Percentiles rank a stretch among this genome's conserved stretches.
Conservation (phyloP, 352 stramenopile species). For the Phytopythium delawarense region DNA sequence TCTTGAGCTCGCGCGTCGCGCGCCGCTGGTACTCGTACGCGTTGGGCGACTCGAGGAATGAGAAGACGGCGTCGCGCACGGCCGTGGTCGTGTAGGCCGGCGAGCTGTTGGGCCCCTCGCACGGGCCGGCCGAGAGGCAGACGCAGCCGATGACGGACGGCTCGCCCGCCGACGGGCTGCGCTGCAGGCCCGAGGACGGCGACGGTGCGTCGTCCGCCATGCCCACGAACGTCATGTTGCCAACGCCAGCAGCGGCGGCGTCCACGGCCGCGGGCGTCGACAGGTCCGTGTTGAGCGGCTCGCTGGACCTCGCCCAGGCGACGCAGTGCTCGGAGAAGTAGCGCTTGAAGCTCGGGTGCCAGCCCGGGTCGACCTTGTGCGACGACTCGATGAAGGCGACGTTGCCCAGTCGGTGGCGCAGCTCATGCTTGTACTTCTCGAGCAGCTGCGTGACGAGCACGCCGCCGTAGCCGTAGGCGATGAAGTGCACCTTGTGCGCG, state of each 20-base stretch:
- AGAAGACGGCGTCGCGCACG: conserved; percentile 76
- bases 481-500: conserved; percentile 86
- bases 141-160: conserved; percentile 60
- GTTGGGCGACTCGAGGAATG: conserved; percentile 70
- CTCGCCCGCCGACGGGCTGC: conserved; percentile 31
- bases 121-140: conserved; percentile 71
- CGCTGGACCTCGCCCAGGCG: conserved; percentile 66
- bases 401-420: conserved; percentile 77
- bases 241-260: conserved; percentile 6
- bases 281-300: conserved; percentile 62
- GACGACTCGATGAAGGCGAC: conserved; percentile 88
- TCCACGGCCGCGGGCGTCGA: conserved; percentile 25
- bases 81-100: conserved; percentile 68
- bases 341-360: conserved; percentile 67
- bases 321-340: conserved; percentile 82
- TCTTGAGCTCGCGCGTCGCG: conserved; percentile 40
- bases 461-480: conserved; percentile 84
- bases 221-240: conserved; percentile 13
- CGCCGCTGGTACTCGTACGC: conserved; percentile 75
- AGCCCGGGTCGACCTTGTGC: conserved; percentile 71
- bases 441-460: conserved; percentile 76
- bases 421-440: conserved; percentile 70
- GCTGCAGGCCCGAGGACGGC: conserved; percentile 18
- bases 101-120: conserved; percentile 40
- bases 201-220: conserved; percentile 20